Evolutionary conservation across 495 filamentous ascomycete species (phyloP), one percentile per base, ranked within the genome.

Genomic region (Chlorociboria aeruginascens): DNA sequence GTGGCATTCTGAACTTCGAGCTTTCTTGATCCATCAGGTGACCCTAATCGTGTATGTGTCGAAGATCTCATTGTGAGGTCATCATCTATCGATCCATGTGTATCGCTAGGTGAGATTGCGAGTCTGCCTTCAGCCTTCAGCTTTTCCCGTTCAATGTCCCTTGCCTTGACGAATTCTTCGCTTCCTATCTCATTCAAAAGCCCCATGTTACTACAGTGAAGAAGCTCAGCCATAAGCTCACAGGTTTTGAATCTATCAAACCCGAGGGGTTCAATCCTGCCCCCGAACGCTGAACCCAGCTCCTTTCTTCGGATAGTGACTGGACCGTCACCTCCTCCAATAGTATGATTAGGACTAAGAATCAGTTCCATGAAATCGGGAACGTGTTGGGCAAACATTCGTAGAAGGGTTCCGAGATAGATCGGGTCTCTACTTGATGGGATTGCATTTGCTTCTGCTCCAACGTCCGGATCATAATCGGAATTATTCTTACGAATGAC

Each of bases 401-500:
- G 81, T 28, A 99, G 79, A n/a, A 97, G 70, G 17, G 81, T 87
- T 11, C 92, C 92, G 6, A 99, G 82, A 56, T 97, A 99, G 46
- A 99, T 99, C 6, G 92, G 93, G 59, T 99, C 92, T 41, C 85
- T 83, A 53, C 78, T 82, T 9, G 86, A 86, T 3, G 89, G 88
- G 44, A 77, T 65, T 8, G 84, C 75, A 50, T 88, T 83, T 32
- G 85, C 79, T 40, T 85, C 83, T 40, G 81, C 71, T 38, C 85
- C 74, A 52, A 85, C 82, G 53, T 97, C 93, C 3, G 89, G 84
- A 55, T 99, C 92, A 58, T 99, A 99, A 63, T 99, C 92, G 0
- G 93, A 97, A 59, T 99, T 99, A 59, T 99, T 99, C 68, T 99
- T 99, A 42, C 92, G 78, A 57, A 99, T 99, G 28, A 99, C 92